phyloP scores from a whole-genome alignment of 108 stramenopile genomes.

The Poteriospumella lacustris region DNA sequence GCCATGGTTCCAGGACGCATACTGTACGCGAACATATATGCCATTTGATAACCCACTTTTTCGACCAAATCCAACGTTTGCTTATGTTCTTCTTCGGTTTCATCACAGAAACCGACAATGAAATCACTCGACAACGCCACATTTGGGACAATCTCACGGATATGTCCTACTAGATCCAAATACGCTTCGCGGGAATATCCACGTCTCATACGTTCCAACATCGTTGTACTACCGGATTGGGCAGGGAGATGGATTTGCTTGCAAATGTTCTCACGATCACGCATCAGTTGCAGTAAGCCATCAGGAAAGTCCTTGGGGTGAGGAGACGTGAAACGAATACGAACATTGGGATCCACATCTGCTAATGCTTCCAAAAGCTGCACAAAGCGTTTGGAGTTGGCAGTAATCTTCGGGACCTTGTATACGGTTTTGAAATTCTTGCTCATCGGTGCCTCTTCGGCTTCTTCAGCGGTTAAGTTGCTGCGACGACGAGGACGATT shows the following conservation, averaged over 20 bases:
- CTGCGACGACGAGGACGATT: too few relatives aligned
- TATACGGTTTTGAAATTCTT: constrained; percentile 77
- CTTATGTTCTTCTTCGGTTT: constrained; percentile 87
- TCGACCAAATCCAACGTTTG: constrained; percentile 82
- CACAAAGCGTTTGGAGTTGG: constrained; percentile 79
- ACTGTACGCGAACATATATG: constrained; percentile 95
- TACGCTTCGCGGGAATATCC: constrained; percentile 92
- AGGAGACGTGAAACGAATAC: constrained; percentile 92
- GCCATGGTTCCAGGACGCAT: constrained; percentile 90
- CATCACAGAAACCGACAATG: constrained; percentile 94
- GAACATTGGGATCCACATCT: constrained; percentile 75
- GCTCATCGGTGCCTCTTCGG: too few relatives aligned
- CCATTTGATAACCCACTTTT: constrained; percentile 79
- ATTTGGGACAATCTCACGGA: constrained; percentile 68
- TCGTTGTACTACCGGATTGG: constrained; percentile 79
- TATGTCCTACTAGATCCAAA: constrained; percentile 68
- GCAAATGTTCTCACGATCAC: constrained; percentile 83
- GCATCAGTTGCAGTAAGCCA: constrained; percentile 73
- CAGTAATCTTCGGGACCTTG: constrained; percentile 53
- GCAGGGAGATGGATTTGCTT: constrained; percentile 89
- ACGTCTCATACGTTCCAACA: constrained; percentile 85
- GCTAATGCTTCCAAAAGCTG: constrained; percentile 81
- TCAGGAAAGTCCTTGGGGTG: constrained; percentile 98
- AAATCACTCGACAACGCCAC: constrained; percentile 89
- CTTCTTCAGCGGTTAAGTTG: too few relatives aligned